A percentile compares a stretch with the other conserved stretches of the same genome.
Conservation (phyloP, 768 basidiomycete genomes). For the Boletus pseudopeckii region DNA sequence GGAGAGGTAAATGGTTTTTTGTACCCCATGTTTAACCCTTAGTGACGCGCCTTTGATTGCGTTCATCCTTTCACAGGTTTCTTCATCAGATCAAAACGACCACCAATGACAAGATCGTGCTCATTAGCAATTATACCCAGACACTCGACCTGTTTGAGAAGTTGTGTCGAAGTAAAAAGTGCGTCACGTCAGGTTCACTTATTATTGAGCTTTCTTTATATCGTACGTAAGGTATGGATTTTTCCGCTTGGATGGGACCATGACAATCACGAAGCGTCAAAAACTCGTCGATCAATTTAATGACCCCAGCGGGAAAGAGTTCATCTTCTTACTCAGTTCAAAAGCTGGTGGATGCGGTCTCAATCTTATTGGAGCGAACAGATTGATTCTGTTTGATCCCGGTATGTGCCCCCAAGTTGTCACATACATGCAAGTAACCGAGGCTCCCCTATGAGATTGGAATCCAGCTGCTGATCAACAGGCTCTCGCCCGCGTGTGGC, state of each 20-base stretch:
- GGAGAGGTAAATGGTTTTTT: conserved; percentile 59
- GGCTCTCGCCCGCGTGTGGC: conserved; percentile 97
- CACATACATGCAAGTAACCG: neutral
- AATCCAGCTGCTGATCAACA: conserved; percentile 99
- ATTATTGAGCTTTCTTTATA: neutral
- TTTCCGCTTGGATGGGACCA: conserved; percentile 92
- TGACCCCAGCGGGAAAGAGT: conserved; percentile 88
- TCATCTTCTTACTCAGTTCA: conserved; percentile 90
- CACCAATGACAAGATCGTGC: conserved; percentile 91
- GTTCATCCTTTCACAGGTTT: conserved; percentile 51
- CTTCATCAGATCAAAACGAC: conserved; percentile 75
- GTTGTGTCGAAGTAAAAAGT: conserved; percentile 83
- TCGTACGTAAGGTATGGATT: conserved; percentile 67
- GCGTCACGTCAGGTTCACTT: conserved; percentile 13
- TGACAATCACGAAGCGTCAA: conserved; percentile 88
- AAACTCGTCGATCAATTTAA: conserved; percentile 98
- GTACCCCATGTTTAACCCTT: neutral
- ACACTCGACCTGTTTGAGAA: conserved; percentile 93
- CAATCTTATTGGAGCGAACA: conserved; percentile 94
- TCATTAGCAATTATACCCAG: conserved; percentile 96
- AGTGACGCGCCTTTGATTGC: neutral
- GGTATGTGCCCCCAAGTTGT: conserved; percentile 42
- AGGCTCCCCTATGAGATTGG: conserved; percentile 64
- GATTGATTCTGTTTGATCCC: conserved; percentile 93
- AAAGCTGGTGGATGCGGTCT: conserved; percentile 97